Evolutionary conservation across 768 basidiomycete genomes (phyloP).

Genomic region (Pulveroboletus ravenelii): DNA sequence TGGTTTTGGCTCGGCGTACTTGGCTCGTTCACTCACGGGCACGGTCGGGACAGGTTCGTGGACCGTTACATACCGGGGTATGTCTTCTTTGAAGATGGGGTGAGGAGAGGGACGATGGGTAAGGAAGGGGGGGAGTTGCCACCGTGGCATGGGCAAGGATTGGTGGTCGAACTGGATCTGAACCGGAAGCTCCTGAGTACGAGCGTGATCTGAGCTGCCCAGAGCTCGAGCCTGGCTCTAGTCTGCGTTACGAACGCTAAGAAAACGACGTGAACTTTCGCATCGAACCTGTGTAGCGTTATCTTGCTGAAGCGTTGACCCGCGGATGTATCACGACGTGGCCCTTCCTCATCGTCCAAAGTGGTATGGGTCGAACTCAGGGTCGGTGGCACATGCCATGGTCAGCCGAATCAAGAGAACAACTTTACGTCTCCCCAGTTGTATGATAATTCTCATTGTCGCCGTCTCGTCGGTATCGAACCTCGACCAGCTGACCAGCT

Average conservation of each 20-base stretch:
- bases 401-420: not conserved
- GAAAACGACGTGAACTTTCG: not conserved
- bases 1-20: not conserved
- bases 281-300: not conserved
- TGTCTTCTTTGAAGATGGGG: conserved; percentile 72
- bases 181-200: conserved; percentile 43
- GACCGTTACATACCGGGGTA: conserved; percentile 95
- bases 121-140: conserved; percentile 18
- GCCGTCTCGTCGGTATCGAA: not conserved
- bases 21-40: not conserved
- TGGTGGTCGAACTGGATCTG: conserved; percentile 53
- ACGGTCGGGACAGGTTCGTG: conserved; percentile 55
- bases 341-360: not conserved
- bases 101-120: conserved; percentile 33
- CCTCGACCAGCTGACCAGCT: not conserved
- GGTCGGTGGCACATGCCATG: not conserved
- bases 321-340: too few relatives aligned
- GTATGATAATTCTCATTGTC: not conserved
- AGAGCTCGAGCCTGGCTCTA: not conserved
- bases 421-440: too few relatives aligned
- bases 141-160: conserved; percentile 45
- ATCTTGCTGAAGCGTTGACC: not conserved
- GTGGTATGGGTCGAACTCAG: not conserved
- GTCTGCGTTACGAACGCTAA: not conserved
- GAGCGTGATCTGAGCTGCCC: conserved; percentile 36